phyloP scores from a whole-genome alignment of 2,329 filamentous ascomycete species.

The Cordyceps fumosorosea region DNA sequence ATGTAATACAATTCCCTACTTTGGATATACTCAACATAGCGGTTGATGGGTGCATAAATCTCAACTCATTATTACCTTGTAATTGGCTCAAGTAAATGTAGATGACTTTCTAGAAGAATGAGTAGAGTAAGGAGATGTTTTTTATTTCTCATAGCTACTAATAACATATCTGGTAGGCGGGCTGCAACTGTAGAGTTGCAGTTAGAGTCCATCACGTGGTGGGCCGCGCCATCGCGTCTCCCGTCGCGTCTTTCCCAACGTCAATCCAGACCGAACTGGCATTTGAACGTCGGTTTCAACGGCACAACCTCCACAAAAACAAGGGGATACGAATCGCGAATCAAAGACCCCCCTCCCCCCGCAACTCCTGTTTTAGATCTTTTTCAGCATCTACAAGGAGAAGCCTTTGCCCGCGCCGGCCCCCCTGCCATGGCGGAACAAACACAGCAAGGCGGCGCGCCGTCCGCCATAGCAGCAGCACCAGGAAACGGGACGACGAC shows the following conservation, averaged over 20 bases:
- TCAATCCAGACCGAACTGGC: neutral
- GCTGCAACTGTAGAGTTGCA: neutral
- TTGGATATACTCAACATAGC: neutral
- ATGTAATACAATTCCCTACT: conserved; percentile 6
- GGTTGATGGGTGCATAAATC: neutral
- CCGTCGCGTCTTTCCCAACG: conserved; percentile 5
- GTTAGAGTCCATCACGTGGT: conserved; percentile 7
- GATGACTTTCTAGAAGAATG: too few relatives aligned
- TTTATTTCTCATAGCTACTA: too few relatives aligned
- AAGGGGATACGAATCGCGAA: neutral
- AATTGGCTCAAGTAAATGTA: neutral
- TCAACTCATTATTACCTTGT: neutral
- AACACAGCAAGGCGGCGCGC: neutral
- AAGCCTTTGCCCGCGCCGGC: neutral
- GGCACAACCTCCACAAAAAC: neutral
- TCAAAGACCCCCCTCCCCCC: too few relatives aligned
- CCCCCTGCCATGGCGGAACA: neutral
- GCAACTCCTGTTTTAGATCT: too few relatives aligned
- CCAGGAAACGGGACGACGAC: neutral
- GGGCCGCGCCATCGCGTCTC: conserved; percentile 3
- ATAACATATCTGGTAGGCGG: too few relatives aligned
- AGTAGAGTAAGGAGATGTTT: too few relatives aligned
- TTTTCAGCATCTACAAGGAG: neutral
- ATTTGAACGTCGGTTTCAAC: neutral
- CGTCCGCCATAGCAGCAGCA: neutral